These are phyloP conservation scores for Gaultheria prostrata DNA, from an alignment of 148 eudicot genomes.

Conservation along the genomic window DNA sequence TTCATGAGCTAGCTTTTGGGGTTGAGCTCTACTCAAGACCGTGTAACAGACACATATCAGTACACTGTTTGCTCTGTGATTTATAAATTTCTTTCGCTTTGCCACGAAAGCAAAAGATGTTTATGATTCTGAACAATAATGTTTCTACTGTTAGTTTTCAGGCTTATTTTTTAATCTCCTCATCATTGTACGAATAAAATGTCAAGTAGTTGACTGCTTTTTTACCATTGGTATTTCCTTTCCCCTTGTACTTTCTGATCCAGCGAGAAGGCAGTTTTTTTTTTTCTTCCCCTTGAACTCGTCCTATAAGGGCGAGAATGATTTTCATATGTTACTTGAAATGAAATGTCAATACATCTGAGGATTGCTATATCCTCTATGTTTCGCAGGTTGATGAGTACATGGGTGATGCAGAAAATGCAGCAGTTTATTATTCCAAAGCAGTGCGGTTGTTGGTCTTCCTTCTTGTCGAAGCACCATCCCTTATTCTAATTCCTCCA, in stretches of 20 bases:
- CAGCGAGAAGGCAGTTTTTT: neutral
- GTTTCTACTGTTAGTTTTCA: neutral
- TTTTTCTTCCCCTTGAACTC: neutral
- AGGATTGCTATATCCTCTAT: neutral
- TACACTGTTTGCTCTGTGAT: neutral
- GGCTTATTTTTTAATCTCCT: neutral
- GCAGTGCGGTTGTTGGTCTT: conserved; percentile 55
- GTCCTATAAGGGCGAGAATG: neutral
- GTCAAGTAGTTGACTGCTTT: neutral
- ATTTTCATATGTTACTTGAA: neutral
- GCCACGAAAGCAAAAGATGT: neutral
- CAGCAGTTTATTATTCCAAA: conserved; percentile 52
- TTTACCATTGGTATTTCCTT: neutral
- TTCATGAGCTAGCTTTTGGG: too few relatives aligned
- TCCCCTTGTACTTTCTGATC: neutral
- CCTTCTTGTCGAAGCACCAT: conserved; percentile 73
- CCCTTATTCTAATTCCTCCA: conserved; percentile 66
- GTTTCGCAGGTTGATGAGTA: conserved; percentile 74
- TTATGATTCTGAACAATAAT: neutral
- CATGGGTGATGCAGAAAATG: conserved; percentile 59
- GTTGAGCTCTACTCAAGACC: too few relatives aligned
- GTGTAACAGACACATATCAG: too few relatives aligned
- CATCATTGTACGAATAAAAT: neutral
- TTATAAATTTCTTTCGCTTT: neutral
- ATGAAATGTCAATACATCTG: neutral